phyloP scores from a whole-genome alignment of 441 rosid genomes.

The Pelargonium myrrhifolium region DNA sequence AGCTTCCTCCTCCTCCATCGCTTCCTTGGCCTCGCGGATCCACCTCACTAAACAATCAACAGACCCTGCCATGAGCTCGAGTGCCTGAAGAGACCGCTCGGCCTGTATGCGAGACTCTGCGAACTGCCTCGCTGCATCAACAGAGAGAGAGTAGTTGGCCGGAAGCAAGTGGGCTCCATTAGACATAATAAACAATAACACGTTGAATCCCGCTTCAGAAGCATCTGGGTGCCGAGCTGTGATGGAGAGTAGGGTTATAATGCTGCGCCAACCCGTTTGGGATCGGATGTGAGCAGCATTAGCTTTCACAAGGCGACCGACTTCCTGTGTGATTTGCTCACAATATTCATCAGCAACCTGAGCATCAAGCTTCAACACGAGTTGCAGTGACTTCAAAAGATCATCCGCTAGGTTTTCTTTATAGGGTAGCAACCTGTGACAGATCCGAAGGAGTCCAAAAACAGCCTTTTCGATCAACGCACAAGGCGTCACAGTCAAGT shows the following conservation, averaged over 20 bases:
- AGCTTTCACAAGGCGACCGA: conserved; percentile 86
- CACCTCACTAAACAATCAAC: conserved; percentile 64
- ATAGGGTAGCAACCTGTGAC: conserved; percentile 91
- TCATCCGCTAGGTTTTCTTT: conserved; percentile 92
- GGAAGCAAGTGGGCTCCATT: conserved; percentile 75
- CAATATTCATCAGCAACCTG: conserved; percentile 95
- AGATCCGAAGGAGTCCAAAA: conserved; percentile 84
- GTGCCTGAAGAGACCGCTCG: conserved; percentile 61
- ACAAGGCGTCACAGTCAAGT: conserved; percentile 84
- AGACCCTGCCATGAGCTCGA: conserved; percentile 82
- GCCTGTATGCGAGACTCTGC: conserved; percentile 92
- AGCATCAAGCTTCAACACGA: conserved; percentile 87
- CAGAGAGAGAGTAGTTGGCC: conserved; percentile 65
- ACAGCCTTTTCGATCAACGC: conserved; percentile 86
- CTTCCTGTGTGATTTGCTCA: conserved; percentile 83
- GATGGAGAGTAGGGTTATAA: conserved; percentile 70
- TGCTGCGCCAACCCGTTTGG: conserved; percentile 84
- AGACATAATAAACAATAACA: conserved; percentile 64
- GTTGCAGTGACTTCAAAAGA: conserved; percentile 84
- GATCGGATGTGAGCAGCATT: conserved; percentile 89
- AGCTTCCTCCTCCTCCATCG: conserved; percentile 58
- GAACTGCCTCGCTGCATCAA: conserved; percentile 87
- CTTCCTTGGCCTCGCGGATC: conserved; percentile 55
- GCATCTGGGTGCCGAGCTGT: conserved; percentile 96
- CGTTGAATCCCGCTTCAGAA: conserved; percentile 80